These are phyloP conservation scores for Volvariella surrecta DNA, from an alignment of 1,284 basidiomycete genomes.

Conservation along the genomic window DNA sequence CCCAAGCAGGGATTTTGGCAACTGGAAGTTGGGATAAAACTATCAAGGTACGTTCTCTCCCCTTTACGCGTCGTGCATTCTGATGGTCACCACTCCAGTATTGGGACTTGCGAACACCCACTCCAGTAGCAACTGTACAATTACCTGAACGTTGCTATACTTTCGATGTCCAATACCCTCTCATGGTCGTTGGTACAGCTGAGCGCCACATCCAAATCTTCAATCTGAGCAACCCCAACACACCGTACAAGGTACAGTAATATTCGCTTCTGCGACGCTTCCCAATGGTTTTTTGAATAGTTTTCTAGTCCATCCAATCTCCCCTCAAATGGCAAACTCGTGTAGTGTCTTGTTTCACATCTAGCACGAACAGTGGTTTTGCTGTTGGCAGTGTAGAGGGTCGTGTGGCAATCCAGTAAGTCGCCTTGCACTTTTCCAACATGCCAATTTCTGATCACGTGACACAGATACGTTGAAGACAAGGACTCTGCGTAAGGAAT, in stretches of 20 bases:
- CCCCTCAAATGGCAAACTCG: slow-evolving; percentile 95
- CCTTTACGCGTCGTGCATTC: neutral
- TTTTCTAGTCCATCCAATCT: slow-evolving; percentile 59
- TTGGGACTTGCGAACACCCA: slow-evolving; percentile 79
- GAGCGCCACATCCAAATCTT: slow-evolving; percentile 86
- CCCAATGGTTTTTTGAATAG: slow-evolving; percentile 3
- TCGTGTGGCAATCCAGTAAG: slow-evolving; percentile 92
- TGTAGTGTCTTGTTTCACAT: slow-evolving; percentile 81
- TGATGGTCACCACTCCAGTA: slow-evolving; percentile 46
- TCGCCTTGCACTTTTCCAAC: slow-evolving; percentile 15
- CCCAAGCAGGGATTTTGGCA: slow-evolving; percentile 61
- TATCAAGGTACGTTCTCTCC: slow-evolving; percentile 50
- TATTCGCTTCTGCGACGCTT: neutral
- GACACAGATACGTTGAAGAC: slow-evolving; percentile 69
- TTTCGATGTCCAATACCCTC: slow-evolving; percentile 76
- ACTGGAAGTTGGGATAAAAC: slow-evolving; percentile 94
- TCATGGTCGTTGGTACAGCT: slow-evolving; percentile 94
- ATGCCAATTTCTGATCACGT: neutral
- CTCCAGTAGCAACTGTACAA: slow-evolving; percentile 68
- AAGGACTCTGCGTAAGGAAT: slow-evolving; percentile 53
- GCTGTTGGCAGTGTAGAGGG: slow-evolving; percentile 95
- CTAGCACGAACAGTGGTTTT: slow-evolving; percentile 63
- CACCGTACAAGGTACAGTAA: slow-evolving; percentile 58
- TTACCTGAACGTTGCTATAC: slow-evolving; percentile 89
- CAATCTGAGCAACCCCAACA: slow-evolving; percentile 77